phyloP scores from a whole-genome alignment of 2,329 filamentous ascomycete species.

The Aspergillus spinulosporus region DNA sequence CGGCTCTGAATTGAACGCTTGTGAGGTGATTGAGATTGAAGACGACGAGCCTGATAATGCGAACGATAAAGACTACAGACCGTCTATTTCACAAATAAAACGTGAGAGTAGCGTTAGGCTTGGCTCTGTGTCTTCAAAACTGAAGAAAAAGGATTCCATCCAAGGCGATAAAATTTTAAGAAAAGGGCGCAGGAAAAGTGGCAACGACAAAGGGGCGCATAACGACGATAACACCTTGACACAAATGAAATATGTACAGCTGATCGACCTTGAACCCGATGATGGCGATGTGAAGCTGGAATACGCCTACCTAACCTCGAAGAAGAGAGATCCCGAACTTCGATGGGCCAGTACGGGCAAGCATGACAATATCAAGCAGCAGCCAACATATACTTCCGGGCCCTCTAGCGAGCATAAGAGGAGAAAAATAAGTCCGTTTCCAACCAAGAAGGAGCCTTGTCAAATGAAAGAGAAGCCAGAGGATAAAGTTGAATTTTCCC shows the following conservation, averaged over 20 bases:
- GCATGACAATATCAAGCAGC: background rate
- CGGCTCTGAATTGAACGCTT: constrained; percentile 2
- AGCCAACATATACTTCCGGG: background rate
- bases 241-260: constrained; percentile 45
- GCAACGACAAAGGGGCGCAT: constrained; percentile 26
- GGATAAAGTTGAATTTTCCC: constrained; percentile 5
- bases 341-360: background rate
- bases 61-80: constrained; percentile 26
- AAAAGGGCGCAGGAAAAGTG: constrained; percentile 25
- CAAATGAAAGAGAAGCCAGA: background rate
- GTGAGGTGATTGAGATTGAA: constrained; percentile 28
- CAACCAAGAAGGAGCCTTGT: constrained; percentile 10
- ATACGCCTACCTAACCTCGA: constrained; percentile 31
- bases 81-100: constrained; percentile 12
- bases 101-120: constrained; percentile 15
- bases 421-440: constrained; percentile 22
- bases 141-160: constrained; percentile 16
- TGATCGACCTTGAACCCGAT: constrained; percentile 34
- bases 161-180: constrained; percentile 16
- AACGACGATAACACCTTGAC: constrained; percentile 41
- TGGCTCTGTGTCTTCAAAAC: constrained; percentile 19
- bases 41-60: constrained; percentile 27
- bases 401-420: constrained; percentile 22
- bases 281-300: constrained; percentile 38
- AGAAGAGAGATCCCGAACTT: constrained; percentile 11